Conservation (phyloP, 1,284 basidiomycete genomes). For the Puccinia polysora region DNA sequence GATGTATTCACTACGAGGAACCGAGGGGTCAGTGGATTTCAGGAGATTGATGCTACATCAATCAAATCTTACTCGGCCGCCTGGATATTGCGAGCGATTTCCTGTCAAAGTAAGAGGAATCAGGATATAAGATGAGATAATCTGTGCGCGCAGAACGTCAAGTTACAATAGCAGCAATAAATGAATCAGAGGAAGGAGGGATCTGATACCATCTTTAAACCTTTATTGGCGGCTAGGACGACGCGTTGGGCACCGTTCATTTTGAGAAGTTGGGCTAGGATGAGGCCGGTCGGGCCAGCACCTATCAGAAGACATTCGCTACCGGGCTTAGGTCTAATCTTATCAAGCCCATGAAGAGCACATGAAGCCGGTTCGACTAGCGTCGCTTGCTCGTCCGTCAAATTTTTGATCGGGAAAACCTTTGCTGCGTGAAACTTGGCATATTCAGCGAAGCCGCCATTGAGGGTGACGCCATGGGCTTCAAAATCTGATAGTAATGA, state of each 20-base stretch:
- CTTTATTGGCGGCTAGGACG: slow-evolving; percentile 74
- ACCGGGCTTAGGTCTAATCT: slow-evolving; percentile 70
- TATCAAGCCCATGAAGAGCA: slow-evolving; percentile 81
- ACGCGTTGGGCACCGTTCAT: slow-evolving; percentile 71
- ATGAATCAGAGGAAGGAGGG: neutral
- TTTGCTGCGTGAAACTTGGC: slow-evolving; percentile 59
- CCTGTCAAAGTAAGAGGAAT: slow-evolving; percentile 45
- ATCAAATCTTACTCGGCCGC: slow-evolving; percentile 29
- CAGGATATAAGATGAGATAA: neutral
- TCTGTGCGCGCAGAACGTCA: neutral
- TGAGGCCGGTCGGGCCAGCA: slow-evolving; percentile 73
- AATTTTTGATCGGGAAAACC: slow-evolving; percentile 75
- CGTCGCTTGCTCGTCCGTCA: slow-evolving; percentile 79
- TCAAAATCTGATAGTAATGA: slow-evolving; percentile 65
- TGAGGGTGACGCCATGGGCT: slow-evolving; percentile 67
- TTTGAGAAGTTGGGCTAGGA: slow-evolving; percentile 77
- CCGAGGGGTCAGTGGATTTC: neutral
- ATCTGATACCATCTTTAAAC: slow-evolving; percentile 65
- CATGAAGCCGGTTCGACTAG: slow-evolving; percentile 75
- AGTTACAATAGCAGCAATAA: neutral
- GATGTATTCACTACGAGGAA: slow-evolving; percentile 70
- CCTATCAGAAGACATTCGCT: slow-evolving; percentile 68
- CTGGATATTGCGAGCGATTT: slow-evolving; percentile 66
- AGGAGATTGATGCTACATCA: neutral
- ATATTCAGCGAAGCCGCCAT: slow-evolving; percentile 83